Evolutionary conservation across 352 stramenopile species (phyloP), one percentile per base, ranked within the genome.

Genomic region (Globisporangium emineosum): DNA sequence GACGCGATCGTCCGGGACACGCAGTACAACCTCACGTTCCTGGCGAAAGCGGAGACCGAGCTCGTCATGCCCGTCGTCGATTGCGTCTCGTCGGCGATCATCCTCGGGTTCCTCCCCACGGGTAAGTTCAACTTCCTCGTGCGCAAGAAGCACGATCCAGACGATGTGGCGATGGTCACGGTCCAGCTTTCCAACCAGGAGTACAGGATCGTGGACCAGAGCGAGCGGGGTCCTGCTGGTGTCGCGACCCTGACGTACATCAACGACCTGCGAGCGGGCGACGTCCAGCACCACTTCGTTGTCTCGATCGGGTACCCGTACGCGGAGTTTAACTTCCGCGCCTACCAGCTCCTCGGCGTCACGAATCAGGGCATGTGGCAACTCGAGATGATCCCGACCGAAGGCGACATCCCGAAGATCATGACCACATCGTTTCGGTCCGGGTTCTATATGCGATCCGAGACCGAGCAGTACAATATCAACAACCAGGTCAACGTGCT

Each of bases 21-120:
- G 2, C 43, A 66, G 43, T 84, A 88, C 60, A 78, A 70, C 60
- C 69, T 79, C 17, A 67, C 64, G 23, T 70, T 63, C 37, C 35
- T 82, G 13, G n/a, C 25, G 1, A 25, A 9, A 13, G 35, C 35
- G 0, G 62, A 75, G 3, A 49, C 68, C 1, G 79, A 86, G 37
- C 67, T 88, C 13, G 68, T 88, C 7, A 37, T 75, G n/a, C 68
- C 75, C 0, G 60, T 88, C 0, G 68, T 84, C 5, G 77, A 86
- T 54, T 88, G 78, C 55, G 70, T 70, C 5, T 78, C 65, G 9
- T 54, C 35, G 1, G 52, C 67, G 21, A 66, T 88, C 54, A 0
- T 64, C 2, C 12, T 69, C 7, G 57, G 54, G 6, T 63, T 69
- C 52, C 55, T 53, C 6, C 69, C 68, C 8, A 47, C 13, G 0